Conservation (phyloP, 2,329 filamentous ascomycete genomes). For the Botrytis sinoallii region DNA sequence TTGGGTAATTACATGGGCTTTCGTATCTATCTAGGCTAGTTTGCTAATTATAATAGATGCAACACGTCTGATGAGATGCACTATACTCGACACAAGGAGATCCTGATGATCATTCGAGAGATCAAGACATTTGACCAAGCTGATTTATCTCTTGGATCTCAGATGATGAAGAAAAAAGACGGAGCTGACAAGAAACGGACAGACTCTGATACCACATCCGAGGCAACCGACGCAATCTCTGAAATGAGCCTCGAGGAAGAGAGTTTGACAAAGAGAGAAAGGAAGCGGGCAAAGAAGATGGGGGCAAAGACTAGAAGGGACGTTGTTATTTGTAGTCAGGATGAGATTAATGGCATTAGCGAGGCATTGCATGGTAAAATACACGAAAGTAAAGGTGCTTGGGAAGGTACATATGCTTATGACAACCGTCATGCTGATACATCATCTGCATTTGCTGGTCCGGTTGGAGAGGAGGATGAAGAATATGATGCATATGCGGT, state of each 20-base stretch:
- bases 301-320: slow-evolving; percentile 15
- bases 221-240: slow-evolving; percentile 26
- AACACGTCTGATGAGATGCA: slow-evolving; percentile 37
- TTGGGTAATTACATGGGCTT: slow-evolving; percentile 28
- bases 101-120: slow-evolving; percentile 31
- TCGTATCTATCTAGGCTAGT: background rate
- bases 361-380: slow-evolving; percentile 33
- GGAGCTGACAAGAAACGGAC: background rate
- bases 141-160: slow-evolving; percentile 2
- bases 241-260: slow-evolving; percentile 22
- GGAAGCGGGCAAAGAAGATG: slow-evolving; percentile 33
- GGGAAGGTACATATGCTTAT: slow-evolving; percentile 32
- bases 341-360: slow-evolving; percentile 34
- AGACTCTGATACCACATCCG: slow-evolving; percentile 10
- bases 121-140: slow-evolving; percentile 29
- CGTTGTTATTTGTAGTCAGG: slow-evolving; percentile 29
- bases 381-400: slow-evolving; percentile 34
- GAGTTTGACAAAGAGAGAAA: slow-evolving; percentile 27
- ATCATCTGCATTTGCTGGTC: background rate
- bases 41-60: slow-evolving; percentile 30
- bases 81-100: slow-evolving; percentile 36
- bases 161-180: background rate
- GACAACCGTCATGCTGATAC: slow-evolving; percentile 15
- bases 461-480: background rate
- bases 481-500: slow-evolving; percentile 8